Base-by-base conservation (phyloP, 106 monocot genomes). In the Dioscorea zingiberensis region DNA sequence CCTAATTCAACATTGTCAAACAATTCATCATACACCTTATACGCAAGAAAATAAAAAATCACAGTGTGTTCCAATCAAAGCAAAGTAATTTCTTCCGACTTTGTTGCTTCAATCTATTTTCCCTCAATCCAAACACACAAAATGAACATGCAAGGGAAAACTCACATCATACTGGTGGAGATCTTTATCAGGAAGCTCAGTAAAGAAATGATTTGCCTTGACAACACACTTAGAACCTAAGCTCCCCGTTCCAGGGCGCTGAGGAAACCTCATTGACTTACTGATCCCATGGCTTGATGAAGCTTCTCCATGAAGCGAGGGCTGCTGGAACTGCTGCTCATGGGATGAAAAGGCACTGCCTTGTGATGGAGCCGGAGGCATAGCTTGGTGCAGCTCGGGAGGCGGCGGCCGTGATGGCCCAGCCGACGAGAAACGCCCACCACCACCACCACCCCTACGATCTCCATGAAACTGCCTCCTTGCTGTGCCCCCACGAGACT, bases 311-410 rank as follows among this genome's bases (percentile, higher is more conserved):
- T 80, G 75, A 25, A 80, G 22, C 19, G 89, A 60, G 21, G 90
- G 62, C 26, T 87, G 69, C 55, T 85, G 29, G 64, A 97, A 51
- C 38, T 38, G 1, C 38, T 38, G 38, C 38, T 38, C 38, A 38
- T 38, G 38, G 2, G 64, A 58, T 21, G 72, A 70, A 26, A 75
- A 78, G 1, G 83, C 72, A 49, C 83, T 73, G 10, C 77, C 58
- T 67, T 71, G 75, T 12, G 72, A 73, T 11, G 47, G 23, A 13
- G 63, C 72, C 44, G 72, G 60, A 38, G 61, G 68, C 18, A 74
- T 47, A 46, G 74, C 73, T 92, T 97, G 97, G 86, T 80, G 92
- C 97, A 97, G 86, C 77, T 97, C 86, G 81, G 97, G 84, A 78
- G 64, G 65, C 22, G 74, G 73, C 53, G 70, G 72, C 72, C 72